Base-by-base conservation (phyloP, 192 early-diverging fungal genomes). In the Phycomyces blakesleeanus region DNA sequence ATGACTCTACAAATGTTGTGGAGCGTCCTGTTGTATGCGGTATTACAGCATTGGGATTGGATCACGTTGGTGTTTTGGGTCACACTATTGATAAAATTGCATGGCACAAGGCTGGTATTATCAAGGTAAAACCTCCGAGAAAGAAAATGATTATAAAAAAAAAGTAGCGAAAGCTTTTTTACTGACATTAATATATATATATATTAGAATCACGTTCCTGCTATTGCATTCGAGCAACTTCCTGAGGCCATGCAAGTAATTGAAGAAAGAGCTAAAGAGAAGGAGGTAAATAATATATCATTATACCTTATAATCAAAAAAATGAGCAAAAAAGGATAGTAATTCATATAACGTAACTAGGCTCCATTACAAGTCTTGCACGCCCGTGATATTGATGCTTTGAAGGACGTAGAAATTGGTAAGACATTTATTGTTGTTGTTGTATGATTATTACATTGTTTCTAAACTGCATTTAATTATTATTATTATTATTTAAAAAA, bases 51-150 rank as follows among this genome's bases (percentile, higher is more conserved):
- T 74, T 94, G 20, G 92, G 92, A 18, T 74, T 89, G 22, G 92
- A 94, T 72, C 92, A 94, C 55, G 80, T 85, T 59, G 69, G 59
- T 12, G 76, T 84, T 15, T 71, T 94, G 41, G 91, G 91, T 22
- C 70, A 84, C 29, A 94, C 92, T 0, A 68, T 94, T 39, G 83
- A 79, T 25, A 64, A 85, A 57, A 94, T 94, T 64, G 89, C 91
- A 10, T 86, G 87, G 89, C 87, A 94, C 69, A 94, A 94, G 55
- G 88, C 83, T 27, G 92, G 92, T 4, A 94, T 94, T 41, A 85
- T 89, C 57, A 94, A 93, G 76, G 76, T 79, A 62, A 55, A 20
- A 0, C 38, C 21, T n/a, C n/a, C n/a, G n/a, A n/a, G n/a, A n/a
- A n/a, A 37, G 14, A 41, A 38, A 47, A 51, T 41, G 12, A 58